These are phyloP conservation scores for Opeltia flavorubescens DNA, from an alignment of 495 filamentous ascomycete species.

Conservation along the genomic window DNA sequence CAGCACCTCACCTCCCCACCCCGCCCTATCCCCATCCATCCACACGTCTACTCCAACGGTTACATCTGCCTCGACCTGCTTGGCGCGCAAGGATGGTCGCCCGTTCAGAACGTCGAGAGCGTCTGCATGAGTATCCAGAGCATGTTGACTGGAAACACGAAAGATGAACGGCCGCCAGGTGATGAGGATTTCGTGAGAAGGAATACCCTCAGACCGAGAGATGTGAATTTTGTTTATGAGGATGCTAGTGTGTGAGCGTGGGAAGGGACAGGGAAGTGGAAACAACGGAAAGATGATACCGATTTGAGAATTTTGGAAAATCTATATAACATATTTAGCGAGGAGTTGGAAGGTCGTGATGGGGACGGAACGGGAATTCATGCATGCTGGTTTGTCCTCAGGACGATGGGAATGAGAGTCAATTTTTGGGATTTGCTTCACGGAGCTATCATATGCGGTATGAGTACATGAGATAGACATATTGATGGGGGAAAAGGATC, in stretches of 20 bases:
- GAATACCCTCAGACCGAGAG: constrained; percentile 62
- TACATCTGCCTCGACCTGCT: constrained; percentile 96
- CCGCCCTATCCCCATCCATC: constrained; percentile 82
- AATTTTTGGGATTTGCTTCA: no score
- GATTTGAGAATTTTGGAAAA: no score
- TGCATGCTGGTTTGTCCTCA: no score
- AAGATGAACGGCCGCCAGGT: constrained; percentile 73
- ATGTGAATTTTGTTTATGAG: constrained; percentile 81
- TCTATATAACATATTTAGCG: no score
- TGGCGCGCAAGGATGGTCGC: constrained; percentile 77
- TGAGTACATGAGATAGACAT: no score
- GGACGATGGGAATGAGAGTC: no score
- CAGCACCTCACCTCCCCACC: constrained; percentile 39
- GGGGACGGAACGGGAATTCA: no score
- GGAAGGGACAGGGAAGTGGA: not conserved
- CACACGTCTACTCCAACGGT: constrained; percentile 95
- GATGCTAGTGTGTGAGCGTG: constrained; percentile 55
- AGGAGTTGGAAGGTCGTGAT: no score
- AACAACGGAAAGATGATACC: no score
- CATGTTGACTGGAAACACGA: constrained; percentile 90
- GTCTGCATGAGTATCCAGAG: constrained; percentile 96
- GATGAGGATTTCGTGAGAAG: constrained; percentile 72
- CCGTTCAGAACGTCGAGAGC: constrained; percentile 92
- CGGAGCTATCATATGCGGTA: no score
- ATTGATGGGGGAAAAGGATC: no score